phyloP scores from a whole-genome alignment of 2,329 filamentous ascomycete species.

The Phaeoacremonium minimum region DNA sequence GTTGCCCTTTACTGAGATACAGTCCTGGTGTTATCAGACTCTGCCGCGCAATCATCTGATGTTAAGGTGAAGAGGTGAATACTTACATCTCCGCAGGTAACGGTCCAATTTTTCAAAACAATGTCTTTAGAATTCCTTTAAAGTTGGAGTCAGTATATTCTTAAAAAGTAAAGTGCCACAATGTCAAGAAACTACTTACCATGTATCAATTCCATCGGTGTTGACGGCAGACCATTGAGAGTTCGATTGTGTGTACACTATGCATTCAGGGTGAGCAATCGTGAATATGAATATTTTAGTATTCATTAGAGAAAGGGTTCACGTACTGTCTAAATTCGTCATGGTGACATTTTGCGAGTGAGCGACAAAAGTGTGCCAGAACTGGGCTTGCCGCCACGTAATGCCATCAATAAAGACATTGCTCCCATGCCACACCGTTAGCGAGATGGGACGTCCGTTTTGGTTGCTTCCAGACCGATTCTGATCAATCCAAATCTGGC shows the following conservation, averaged over 20 bases:
- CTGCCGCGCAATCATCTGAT: too few species aligned
- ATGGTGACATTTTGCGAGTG: slow-evolving; percentile 45
- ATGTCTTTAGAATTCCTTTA: slow-evolving; percentile 44
- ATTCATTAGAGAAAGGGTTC: too few species aligned
- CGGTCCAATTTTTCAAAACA: slow-evolving; percentile 39
- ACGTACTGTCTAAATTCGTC: slow-evolving; percentile 48
- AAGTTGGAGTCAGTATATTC: too few species aligned
- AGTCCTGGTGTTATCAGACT: slow-evolving; percentile 30
- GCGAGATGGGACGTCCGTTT: slow-evolving; percentile 36
- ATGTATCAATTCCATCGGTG: slow-evolving; percentile 46
- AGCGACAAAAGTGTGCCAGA: slow-evolving; percentile 43
- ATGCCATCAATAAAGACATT: slow-evolving; percentile 40
- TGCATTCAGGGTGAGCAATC: too few species aligned
- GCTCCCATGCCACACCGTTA: slow-evolving; percentile 39
- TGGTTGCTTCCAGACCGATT: slow-evolving; percentile 34
- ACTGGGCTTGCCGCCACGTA: slow-evolving; percentile 39
- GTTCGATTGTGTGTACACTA: slow-evolving; percentile 40
- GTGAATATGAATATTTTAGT: too few species aligned
- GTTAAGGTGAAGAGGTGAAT: not conserved
- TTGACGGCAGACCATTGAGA: slow-evolving; percentile 41
- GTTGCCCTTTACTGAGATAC: slow-evolving; percentile 34
- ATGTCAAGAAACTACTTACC: too few species aligned
- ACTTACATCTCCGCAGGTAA: slow-evolving; percentile 31
- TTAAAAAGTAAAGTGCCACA: too few species aligned
- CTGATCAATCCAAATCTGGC: slow-evolving; percentile 39